Percentiles rank a stretch among this genome's conserved stretches.
Conservation (phyloP, 73 alveolate species). For the Tetrahymena borealis region DNA sequence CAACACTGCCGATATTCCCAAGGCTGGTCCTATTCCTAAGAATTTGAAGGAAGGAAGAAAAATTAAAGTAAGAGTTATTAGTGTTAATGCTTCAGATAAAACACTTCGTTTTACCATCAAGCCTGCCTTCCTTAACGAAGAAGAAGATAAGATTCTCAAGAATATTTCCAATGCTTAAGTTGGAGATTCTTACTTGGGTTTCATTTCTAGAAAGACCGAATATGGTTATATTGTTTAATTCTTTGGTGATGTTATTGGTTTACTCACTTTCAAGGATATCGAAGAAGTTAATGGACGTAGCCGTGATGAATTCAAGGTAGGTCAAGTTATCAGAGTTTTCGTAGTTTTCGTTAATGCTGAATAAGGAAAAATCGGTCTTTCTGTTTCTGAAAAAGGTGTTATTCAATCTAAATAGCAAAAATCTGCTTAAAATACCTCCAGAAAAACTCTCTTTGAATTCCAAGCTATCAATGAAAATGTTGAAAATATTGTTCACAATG, state of each 20-base stretch:
- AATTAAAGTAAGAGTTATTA: not conserved
- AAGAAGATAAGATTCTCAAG: not conserved
- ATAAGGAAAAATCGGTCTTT: not conserved
- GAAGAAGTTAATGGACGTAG: not conserved
- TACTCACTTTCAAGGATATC: not conserved
- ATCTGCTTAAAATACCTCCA: not conserved
- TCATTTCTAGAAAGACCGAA: not conserved
- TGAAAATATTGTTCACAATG: not conserved
- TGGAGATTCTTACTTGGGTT: not conserved
- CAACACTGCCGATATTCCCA: not conserved
- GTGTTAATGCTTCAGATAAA: not conserved
- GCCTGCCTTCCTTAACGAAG: not conserved
- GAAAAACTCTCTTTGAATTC: not conserved
- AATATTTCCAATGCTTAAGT: not conserved
- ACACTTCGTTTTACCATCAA: not conserved
- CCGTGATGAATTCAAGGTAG: not conserved
- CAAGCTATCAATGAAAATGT: not conserved
- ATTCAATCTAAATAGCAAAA: not conserved
- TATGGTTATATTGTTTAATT: not conserved
- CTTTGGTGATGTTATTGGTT: not conserved
- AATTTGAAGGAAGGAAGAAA: not conserved
- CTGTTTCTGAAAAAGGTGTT: conserved; percentile 1
- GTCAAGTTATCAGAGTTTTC: not conserved
- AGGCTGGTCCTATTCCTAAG: not conserved
- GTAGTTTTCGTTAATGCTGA: not conserved